Evolutionary conservation across 2,329 filamentous ascomycete genomes (phyloP), one percentile per base, ranked within the genome.

Genomic region (Phyllosticta capitalensis): DNA sequence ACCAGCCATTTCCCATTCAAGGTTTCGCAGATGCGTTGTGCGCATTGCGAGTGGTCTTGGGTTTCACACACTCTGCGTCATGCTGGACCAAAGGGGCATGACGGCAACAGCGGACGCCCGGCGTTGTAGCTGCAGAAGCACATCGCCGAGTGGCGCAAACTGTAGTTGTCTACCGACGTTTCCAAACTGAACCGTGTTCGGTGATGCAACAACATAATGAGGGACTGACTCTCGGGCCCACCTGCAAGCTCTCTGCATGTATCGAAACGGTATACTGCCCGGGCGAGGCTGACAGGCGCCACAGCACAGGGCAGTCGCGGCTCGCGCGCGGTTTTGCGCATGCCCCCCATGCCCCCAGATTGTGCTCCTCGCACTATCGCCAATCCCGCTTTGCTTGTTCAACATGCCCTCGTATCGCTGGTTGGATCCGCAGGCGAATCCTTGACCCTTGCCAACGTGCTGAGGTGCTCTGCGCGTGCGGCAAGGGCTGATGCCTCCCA

Each of bases 251-350:
- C 38, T 17, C 38, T 45, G 38, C 50, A 54, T 48, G 51, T 54
- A 59, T 59, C 53, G 52, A 59, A 59, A 55, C 28, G 58, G 53
- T 53, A 59, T 45, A 21, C 58, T 53, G 57, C 38, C 38, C 38
- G 38, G 38, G 38, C 26, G 20, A 51, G 38, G 48, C 53, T 59
- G 57, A 26, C 52, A 54, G 52, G 21, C 56, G 51, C 26, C 20
- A 45, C 38, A 45, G n/a, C 38, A 45, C 38, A 45, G 38, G 38
- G 38, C 17, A 45, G 14, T 45, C 38, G 38, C 38, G 38, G 38
- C 38, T 45, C 38, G 14, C 22, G n/a, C 56, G 49, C 52, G 38
- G 33, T 51, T 52, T 52, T 53, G 52, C 51, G 50, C 52, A 55
- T 50, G 52, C 51, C 30, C 51, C 56, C 49, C 33, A 59, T 52